Base-by-base conservation (phyloP, 805 yeast genomes). In the Metschnikowia picachoensis region DNA sequence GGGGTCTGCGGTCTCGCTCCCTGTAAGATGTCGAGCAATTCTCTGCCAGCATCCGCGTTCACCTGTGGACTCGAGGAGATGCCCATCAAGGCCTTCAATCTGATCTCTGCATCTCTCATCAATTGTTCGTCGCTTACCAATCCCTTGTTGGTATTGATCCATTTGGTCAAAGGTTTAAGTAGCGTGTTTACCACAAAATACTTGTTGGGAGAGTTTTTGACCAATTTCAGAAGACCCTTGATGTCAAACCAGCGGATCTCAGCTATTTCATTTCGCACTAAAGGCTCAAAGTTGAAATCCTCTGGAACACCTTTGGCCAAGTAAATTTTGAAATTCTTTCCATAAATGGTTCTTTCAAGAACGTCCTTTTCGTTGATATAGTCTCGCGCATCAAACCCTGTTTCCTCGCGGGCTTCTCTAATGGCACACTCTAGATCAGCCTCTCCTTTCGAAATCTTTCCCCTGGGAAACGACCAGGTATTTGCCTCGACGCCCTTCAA, bases 391-490 rank as follows among this genome's bases (percentile, higher is more conserved):
- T 94, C 95, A 59, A 84, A 91, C 0, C 98, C 96, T 13, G 91
- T 92, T 65, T 94, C 99, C 67, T 94, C 99, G 51, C 77, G 77
- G 17, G 87, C 90, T 63, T 94, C 99, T 58, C 99, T 78, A 12
- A 88, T 66, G 5, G 98, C 97, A 70, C 99, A 95, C 44, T 79
- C 82, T 6, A 81, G 76, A 64, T 94, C 99, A 13, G 82, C 72
- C 69, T 94, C 99, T 60, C 84, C 95, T 61, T 94, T 91, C 33
- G 95, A 87, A 47, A 94, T 94, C 66, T 94, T 94, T 6, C 99
- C 99, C 63, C 96, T 75, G 6, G 99, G 99, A 60, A 94, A 94
- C 8, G 96, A 86, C 98, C 98, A 94, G 1, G 85, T 68, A 30
- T 70, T 67, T 11, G 90, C 78, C 52, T 87, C 95, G 41, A 83